Percentiles rank a stretch among this genome's conserved stretches.
These are phyloP conservation scores for Penicillium mononematosum DNA, from an alignment of 495 filamentous ascomycete genomes.

Conservation along the genomic window DNA sequence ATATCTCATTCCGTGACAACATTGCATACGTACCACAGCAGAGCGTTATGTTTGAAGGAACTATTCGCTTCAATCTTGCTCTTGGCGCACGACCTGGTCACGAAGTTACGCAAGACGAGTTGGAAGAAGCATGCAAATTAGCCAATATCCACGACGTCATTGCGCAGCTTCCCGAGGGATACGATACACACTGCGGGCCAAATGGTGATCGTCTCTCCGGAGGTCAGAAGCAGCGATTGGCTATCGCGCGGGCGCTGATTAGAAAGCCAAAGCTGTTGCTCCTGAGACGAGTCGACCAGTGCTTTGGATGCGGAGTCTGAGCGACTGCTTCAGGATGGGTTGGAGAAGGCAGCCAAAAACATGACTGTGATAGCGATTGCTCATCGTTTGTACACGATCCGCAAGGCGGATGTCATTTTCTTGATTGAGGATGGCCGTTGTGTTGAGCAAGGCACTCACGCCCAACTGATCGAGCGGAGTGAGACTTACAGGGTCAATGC, in stretches of 20 bases:
- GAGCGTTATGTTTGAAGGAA: constrained; percentile 50
- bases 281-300: constrained; percentile 71
- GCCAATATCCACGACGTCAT: constrained; percentile 60
- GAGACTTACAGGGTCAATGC: constrained; percentile 52
- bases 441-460: constrained; percentile 64
- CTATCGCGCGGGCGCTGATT: constrained; percentile 71
- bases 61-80: constrained; percentile 48
- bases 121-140: constrained; percentile 52
- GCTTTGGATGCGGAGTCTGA: constrained; percentile 72
- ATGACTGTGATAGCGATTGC: constrained; percentile 74
- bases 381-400: constrained; percentile 69
- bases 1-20: constrained; percentile 40
- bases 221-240: constrained; percentile 71
- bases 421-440: constrained; percentile 63
- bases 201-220: constrained; percentile 63
- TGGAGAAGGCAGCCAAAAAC: constrained; percentile 60
- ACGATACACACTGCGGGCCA: constrained; percentile 59
- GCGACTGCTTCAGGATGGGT: constrained; percentile 62
- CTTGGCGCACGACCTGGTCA: constrained; percentile 44
- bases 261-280: constrained; percentile 65
- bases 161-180: constrained; percentile 54
- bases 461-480: constrained; percentile 49
- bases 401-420: constrained; percentile 70
- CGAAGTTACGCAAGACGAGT: constrained; percentile 44
- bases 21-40: constrained; percentile 55